These are phyloP conservation scores for Colletotrichum truncatum DNA, from an alignment of 2,329 filamentous ascomycete species.

Conservation along the genomic window DNA sequence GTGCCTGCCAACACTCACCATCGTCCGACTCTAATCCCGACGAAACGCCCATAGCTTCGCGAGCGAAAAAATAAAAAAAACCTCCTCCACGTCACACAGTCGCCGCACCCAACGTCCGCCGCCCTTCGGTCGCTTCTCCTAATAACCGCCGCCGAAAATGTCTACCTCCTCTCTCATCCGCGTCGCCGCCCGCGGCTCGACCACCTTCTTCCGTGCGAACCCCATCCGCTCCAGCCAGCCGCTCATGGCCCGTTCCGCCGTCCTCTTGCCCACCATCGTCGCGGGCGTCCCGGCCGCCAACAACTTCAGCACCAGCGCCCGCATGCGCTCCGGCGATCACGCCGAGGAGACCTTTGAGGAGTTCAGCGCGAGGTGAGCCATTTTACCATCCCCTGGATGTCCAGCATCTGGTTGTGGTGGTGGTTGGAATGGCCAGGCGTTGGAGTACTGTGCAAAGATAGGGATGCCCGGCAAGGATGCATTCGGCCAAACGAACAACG, in stretches of 20 bases:
- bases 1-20: slow-evolving; percentile 30
- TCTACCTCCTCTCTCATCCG: slow-evolving; percentile 76
- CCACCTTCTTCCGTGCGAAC: slow-evolving; percentile 72
- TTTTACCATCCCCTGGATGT: neutral
- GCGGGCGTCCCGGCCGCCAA: slow-evolving; percentile 56
- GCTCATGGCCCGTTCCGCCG: slow-evolving; percentile 63
- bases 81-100: slow-evolving; percentile 26
- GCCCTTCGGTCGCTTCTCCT: slow-evolving; percentile 23
- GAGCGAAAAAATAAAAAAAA: slow-evolving; percentile 23
- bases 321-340: slow-evolving; percentile 68
- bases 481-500: neutral
- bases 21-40: slow-evolving; percentile 41
- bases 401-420: neutral
- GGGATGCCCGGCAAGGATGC: slow-evolving; percentile 12
- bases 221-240: slow-evolving; percentile 63
- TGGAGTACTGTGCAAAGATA: slow-evolving; percentile 8
- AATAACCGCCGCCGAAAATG: slow-evolving; percentile 52
- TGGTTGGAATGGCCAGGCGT: neutral
- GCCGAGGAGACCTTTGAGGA: slow-evolving; percentile 98
- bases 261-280: slow-evolving; percentile 56
- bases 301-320: slow-evolving; percentile 71
- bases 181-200: slow-evolving; percentile 73
- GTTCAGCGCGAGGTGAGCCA: slow-evolving; percentile 91
- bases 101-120: slow-evolving; percentile 14
- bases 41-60: slow-evolving; percentile 29